phyloP scores from a whole-genome alignment of 2,329 filamentous ascomycete species.

The Trematosphaeria pertusa region DNA sequence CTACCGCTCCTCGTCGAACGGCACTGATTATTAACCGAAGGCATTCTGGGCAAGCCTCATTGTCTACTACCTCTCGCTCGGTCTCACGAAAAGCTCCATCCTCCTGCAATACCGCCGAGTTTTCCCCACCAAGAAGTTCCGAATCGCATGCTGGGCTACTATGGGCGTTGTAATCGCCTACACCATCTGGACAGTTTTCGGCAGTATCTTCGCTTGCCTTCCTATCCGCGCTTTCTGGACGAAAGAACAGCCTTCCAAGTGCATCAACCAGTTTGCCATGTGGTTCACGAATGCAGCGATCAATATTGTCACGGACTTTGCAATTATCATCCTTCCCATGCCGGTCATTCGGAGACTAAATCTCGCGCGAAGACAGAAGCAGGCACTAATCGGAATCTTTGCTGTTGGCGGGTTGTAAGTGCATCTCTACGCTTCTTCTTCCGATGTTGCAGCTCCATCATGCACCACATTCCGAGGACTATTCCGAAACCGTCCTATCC shows the following conservation, averaged over 20 bases:
- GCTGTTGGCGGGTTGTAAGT: conserved; percentile 51
- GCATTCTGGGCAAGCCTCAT: conserved; percentile 43
- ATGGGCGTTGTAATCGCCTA: conserved; percentile 36
- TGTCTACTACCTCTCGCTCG: conserved; percentile 41
- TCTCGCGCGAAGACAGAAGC: conserved; percentile 44
- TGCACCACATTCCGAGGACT: not conserved
- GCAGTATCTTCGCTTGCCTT: conserved; percentile 41
- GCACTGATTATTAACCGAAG: conserved; percentile 17
- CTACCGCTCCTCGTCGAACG: not conserved
- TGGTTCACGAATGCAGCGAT: conserved; percentile 40
- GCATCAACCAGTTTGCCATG: conserved; percentile 39
- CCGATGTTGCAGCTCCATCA: not conserved
- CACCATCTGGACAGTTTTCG: conserved; percentile 40
- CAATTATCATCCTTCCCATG: conserved; percentile 44
- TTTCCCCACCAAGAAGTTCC: conserved; percentile 38
- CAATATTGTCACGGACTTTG: conserved; percentile 44
- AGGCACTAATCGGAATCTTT: conserved; percentile 47
- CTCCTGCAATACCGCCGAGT: conserved; percentile 42
- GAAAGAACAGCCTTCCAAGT: conserved; percentile 31
- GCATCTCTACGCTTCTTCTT: not conserved
- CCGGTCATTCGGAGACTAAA: conserved; percentile 43
- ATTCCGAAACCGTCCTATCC: conserved; percentile 12
- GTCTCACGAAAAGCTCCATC: conserved; percentile 42
- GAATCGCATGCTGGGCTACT: conserved; percentile 27
- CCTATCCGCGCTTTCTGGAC: conserved; percentile 45